Evolutionary conservation across 2,329 filamentous ascomycete genomes (phyloP).

Genomic region (Cercospora sesami): DNA sequence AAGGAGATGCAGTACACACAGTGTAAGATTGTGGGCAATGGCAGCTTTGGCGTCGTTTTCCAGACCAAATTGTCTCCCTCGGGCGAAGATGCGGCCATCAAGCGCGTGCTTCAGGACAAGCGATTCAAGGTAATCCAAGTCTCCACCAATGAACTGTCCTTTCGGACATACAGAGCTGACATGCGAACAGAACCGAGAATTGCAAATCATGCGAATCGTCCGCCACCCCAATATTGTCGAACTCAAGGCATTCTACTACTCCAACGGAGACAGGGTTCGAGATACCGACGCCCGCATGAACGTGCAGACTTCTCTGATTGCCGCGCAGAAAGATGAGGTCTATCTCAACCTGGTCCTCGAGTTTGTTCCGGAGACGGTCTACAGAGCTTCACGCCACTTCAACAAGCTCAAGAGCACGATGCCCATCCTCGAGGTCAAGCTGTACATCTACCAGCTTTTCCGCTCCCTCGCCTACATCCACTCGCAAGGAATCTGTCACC

Average conservation of each 20-base stretch:
- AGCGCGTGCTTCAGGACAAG: constrained; percentile 98
- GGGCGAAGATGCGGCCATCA: constrained; percentile 97
- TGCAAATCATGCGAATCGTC: constrained; percentile 99
- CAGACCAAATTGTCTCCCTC: constrained; percentile 98
- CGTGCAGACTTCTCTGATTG: constrained; percentile 41
- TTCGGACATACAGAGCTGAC: constrained; percentile 34
- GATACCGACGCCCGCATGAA: constrained; percentile 40
- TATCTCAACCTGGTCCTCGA: constrained; percentile 98
- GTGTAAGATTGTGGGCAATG: constrained; percentile 99
- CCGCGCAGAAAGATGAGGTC: constrained; percentile 75
- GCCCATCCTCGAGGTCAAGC: constrained; percentile 97
- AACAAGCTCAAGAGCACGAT: constrained; percentile 99
- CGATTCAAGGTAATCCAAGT: constrained; percentile 79
- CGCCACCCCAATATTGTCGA: constrained; percentile 98
- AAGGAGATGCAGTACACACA: constrained; percentile 97
- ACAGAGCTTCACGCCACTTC: constrained; percentile 96
- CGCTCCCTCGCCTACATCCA: constrained; percentile 97
- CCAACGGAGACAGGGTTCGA: constrained; percentile 89
- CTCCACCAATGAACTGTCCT: not conserved
- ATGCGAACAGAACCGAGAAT: constrained; percentile 78
- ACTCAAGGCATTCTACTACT: constrained; percentile 99
- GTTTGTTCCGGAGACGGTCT: constrained; percentile 97
- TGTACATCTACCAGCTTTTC: constrained; percentile 99
- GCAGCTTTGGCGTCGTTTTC: constrained; percentile 97
- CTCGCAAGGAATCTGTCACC: constrained; percentile 97